phyloP scores from a whole-genome alignment of 768 basidiomycete genomes.

The Tricholoma matsutake region DNA sequence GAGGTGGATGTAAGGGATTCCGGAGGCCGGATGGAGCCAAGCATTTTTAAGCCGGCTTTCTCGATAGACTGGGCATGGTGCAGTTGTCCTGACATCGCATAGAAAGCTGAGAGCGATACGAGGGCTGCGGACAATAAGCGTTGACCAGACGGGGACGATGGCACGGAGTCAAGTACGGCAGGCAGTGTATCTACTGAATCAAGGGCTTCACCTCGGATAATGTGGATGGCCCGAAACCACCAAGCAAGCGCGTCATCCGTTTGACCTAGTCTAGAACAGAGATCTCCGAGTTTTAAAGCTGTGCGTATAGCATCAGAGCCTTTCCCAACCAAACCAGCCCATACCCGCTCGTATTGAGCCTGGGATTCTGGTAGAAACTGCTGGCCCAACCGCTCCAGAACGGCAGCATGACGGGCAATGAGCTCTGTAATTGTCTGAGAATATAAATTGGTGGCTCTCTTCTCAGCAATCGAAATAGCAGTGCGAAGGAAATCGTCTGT shows the following conservation, averaged over 20 bases:
- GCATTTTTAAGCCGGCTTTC: constrained; percentile 50
- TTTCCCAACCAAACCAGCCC: constrained; percentile 40
- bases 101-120: constrained; percentile 70
- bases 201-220: constrained; percentile 35
- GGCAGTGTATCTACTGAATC: constrained; percentile 15
- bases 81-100: constrained; percentile 57
- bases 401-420: constrained; percentile 48
- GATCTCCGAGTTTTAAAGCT: constrained; percentile 66
- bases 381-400: constrained; percentile 61
- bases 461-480: constrained; percentile 46
- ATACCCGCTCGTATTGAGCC: constrained; percentile 55
- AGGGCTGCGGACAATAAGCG: constrained; percentile 58
- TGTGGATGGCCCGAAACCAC: constrained; percentile 61
- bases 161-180: constrained; percentile 36
- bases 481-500: constrained; percentile 52
- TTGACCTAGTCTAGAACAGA: constrained; percentile 54
- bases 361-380: constrained; percentile 52
- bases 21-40: constrained; percentile 52
- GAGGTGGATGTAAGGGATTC: constrained; percentile 41
- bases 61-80: constrained; percentile 54
- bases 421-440: constrained; percentile 54
- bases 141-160: constrained; percentile 61
- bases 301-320: constrained; percentile 48
- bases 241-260: constrained; percentile 54
- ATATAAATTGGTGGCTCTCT: constrained; percentile 35